Evolutionary conservation across 2,329 filamentous ascomycete species (phyloP).

Genomic region (Penicillium corylophilum): DNA sequence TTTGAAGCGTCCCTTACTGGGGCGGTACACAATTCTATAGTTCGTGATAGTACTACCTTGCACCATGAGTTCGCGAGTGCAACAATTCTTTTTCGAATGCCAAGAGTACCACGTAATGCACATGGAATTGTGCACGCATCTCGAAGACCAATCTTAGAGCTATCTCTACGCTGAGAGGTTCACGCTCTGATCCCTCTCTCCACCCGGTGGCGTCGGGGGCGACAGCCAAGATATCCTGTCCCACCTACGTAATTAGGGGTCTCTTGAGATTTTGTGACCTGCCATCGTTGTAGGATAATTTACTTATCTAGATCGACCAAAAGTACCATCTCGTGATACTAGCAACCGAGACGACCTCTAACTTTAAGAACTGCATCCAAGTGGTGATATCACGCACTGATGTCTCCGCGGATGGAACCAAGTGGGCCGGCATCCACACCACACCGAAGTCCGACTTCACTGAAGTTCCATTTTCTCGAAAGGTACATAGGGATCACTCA

Average conservation of each 20-base stretch:
- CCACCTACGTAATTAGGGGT: not conserved
- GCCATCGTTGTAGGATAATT: no score
- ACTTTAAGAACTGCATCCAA: not conserved
- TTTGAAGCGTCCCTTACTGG: not conserved
- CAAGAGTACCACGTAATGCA: not conserved
- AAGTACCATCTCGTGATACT: not conserved
- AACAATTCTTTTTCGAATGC: not conserved
- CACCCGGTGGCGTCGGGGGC: not conserved
- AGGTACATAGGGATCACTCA: no score
- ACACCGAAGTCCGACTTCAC: not conserved
- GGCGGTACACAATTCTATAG: not conserved
- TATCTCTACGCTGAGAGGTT: not conserved
- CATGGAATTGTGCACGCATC: not conserved
- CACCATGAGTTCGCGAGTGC: not conserved
- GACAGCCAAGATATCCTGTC: not conserved
- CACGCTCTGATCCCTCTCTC: not conserved
- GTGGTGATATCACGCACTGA: not conserved
- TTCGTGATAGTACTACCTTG: not conserved
- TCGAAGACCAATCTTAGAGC: not conserved
- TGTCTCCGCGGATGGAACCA: not conserved
- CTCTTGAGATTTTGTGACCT: not conserved
- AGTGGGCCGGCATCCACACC: not conserved
- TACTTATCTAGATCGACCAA: not conserved
- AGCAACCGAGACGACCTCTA: no score
- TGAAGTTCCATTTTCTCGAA: not conserved